Conservation (phyloP, 768 basidiomycete species). For the Mycena rosella region DNA sequence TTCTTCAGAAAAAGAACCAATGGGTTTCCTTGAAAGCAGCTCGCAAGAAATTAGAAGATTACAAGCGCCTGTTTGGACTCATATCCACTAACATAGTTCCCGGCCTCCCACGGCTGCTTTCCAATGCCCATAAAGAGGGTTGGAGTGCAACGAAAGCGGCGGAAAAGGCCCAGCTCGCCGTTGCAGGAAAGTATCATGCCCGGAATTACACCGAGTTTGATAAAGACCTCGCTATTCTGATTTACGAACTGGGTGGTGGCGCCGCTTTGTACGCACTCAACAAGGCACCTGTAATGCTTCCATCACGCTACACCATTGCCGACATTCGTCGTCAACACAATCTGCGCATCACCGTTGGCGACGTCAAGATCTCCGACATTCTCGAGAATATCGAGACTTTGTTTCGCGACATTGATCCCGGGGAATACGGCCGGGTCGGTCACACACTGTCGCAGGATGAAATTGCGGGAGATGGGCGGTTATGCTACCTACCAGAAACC, state of each 20-base stretch:
- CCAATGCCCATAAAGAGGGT: slow-evolving; percentile 2
- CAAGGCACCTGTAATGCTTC: slow-evolving; percentile 41
- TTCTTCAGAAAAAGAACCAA: not conserved
- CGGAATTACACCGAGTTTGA: slow-evolving; percentile 41
- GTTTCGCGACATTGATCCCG: slow-evolving; percentile 8
- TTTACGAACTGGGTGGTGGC: slow-evolving; percentile 47
- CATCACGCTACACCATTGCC: slow-evolving; percentile 37
- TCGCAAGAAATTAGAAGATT: slow-evolving; percentile 7
- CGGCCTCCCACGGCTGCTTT: slow-evolving; percentile 1
- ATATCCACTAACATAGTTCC: slow-evolving; percentile 1
- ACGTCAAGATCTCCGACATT: not conserved
- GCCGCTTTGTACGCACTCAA: slow-evolving; percentile 45
- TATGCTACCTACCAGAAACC: slow-evolving; percentile 40
- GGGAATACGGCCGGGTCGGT: slow-evolving; percentile 30
- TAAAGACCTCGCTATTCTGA: slow-evolving; percentile 41
- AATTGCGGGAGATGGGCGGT: slow-evolving; percentile 38
- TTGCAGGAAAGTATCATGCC: slow-evolving; percentile 39
- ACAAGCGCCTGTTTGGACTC: not conserved
- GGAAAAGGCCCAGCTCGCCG: not conserved
- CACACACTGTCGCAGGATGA: slow-evolving; percentile 45
- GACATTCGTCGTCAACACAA: slow-evolving; percentile 28
- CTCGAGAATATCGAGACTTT: slow-evolving; percentile 5
- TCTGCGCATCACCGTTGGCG: slow-evolving; percentile 33
- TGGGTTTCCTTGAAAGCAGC: slow-evolving; percentile 3
- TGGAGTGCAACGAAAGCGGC: not conserved